Evolutionary conservation across 2,329 filamentous ascomycete species (phyloP).

Genomic region (Amylocarpus encephaloides): DNA sequence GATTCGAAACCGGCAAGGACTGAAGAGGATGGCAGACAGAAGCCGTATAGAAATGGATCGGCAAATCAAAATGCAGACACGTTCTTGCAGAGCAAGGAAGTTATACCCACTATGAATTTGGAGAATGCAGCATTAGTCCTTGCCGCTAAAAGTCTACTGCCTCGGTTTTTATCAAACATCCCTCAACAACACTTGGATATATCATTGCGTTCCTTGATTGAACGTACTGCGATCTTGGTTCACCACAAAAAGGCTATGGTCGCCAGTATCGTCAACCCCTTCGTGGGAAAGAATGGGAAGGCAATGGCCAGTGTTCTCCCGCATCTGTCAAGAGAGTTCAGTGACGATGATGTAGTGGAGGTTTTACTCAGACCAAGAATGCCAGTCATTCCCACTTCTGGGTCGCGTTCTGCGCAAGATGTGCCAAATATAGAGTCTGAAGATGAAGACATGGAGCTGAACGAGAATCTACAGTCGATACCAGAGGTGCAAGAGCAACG

Average conservation of each 20-base stretch:
- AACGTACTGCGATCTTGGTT: constrained; percentile 72
- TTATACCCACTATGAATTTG: constrained; percentile 21
- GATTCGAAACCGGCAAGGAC: constrained; percentile 1
- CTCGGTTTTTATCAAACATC: constrained; percentile 54
- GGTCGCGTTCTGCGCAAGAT: constrained; percentile 8
- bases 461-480: constrained; percentile 6
- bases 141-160: constrained; percentile 57
- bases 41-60: constrained; percentile 32
- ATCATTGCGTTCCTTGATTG: constrained; percentile 66
- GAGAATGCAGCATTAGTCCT: constrained; percentile 42
- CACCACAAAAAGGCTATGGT: constrained; percentile 67
- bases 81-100: constrained; percentile 49
- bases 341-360: constrained; percentile 61
- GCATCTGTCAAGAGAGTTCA: constrained; percentile 63
- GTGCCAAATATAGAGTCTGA: constrained; percentile 12
- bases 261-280: constrained; percentile 75
- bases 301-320: constrained; percentile 71
- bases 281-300: constrained; percentile 55
- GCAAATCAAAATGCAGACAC: constrained; percentile 62
- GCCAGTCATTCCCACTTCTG: constrained; percentile 35
- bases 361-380: constrained; percentile 53
- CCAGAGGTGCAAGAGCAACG: constrained; percentile 3
- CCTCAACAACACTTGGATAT: constrained; percentile 63
- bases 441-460: constrained; percentile 20
- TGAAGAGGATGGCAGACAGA: neutral